phyloP scores from a whole-genome alignment of 495 filamentous ascomycete genomes.

The Aspergillus carlsbadensis region DNA sequence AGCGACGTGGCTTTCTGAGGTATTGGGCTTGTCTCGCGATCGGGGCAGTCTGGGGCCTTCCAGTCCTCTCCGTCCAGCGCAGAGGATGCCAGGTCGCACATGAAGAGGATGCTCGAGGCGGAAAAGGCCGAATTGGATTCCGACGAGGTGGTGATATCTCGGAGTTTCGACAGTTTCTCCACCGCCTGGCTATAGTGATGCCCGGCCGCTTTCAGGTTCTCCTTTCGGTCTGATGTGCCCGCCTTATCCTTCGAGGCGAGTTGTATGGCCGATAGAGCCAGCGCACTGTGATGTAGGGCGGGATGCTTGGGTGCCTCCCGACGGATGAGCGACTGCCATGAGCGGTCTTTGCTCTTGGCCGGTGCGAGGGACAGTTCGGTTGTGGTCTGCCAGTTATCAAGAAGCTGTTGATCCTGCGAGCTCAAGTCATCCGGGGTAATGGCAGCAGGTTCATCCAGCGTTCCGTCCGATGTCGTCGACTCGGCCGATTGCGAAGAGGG shows the following conservation, averaged over 20 bases:
- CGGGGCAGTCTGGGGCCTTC: no score
- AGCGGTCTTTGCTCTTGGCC: constrained; percentile 6
- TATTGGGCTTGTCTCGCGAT: background rate
- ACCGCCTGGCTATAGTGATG: background rate
- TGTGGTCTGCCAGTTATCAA: background rate
- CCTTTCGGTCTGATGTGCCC: background rate
- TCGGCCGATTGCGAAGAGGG: background rate
- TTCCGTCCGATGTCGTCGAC: background rate
- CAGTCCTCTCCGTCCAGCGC: constrained; percentile 3
- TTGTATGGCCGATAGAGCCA: background rate
- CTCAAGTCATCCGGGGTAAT: background rate
- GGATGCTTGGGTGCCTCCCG: background rate
- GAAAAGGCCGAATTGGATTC: constrained; percentile 1
- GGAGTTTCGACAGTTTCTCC: background rate
- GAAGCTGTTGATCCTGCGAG: background rate
- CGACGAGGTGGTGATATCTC: background rate
- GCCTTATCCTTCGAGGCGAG: background rate
- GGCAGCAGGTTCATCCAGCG: background rate
- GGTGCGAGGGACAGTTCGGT: background rate
- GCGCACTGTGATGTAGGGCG: background rate
- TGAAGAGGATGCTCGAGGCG: background rate
- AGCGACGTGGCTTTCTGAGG: background rate
- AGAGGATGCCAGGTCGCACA: background rate
- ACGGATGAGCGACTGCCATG: constrained; percentile 4
- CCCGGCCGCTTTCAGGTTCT: background rate